phyloP scores from a whole-genome alignment of 345 rosid genomes.

The Brassica juncea region DNA sequence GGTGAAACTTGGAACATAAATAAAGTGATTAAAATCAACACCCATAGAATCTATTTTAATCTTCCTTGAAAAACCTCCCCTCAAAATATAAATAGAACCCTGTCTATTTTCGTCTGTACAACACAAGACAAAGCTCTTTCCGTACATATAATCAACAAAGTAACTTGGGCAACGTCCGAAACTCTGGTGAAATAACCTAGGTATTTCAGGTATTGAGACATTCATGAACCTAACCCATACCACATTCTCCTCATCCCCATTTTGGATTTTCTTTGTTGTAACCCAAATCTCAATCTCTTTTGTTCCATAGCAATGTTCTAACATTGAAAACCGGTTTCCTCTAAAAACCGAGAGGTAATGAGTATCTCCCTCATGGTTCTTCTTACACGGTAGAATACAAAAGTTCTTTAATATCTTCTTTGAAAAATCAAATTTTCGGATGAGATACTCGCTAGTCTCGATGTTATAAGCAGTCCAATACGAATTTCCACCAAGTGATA shows the following conservation, averaged over 20 bases:
- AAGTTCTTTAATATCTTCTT: not conserved
- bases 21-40: not conserved
- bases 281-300: constrained; percentile 10
- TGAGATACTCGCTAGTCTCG: not conserved
- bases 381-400: not conserved
- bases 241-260: not conserved
- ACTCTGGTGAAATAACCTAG: not conserved
- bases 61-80: not conserved
- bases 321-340: not conserved
- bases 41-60: not conserved
- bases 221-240: constrained; percentile 10
- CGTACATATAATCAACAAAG: not conserved
- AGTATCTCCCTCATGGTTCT: not conserved
- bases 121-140: not conserved
- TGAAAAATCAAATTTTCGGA: not conserved
- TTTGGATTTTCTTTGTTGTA: not conserved
- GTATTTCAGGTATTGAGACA: not conserved
- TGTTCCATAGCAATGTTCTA: not conserved
- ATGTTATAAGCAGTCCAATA: constrained; percentile 8
- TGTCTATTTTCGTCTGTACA: not conserved
- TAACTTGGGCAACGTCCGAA: not conserved
- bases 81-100: not conserved
- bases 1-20: not conserved
- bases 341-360: not conserved
- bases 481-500: not conserved